Conservation (phyloP, 805 yeast species). For the Teunomyces cretensis region DNA sequence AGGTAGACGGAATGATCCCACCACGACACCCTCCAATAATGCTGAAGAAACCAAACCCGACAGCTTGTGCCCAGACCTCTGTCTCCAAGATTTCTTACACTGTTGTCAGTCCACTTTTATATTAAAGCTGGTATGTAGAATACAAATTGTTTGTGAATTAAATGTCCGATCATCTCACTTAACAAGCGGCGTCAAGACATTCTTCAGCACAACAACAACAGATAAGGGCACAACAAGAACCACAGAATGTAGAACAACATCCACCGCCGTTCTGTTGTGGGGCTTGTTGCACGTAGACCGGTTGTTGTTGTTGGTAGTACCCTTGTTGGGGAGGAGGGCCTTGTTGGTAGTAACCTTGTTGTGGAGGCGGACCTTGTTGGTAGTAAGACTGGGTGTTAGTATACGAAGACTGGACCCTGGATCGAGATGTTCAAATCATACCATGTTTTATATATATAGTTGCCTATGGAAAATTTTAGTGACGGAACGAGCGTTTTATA, state of each 20-base stretch:
- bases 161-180: neutral
- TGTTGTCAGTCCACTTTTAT: neutral
- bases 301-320: constrained; percentile 31
- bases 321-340: constrained; percentile 27
- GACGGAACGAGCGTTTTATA: constrained; percentile 3
- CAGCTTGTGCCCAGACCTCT: too few relatives aligned
- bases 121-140: neutral
- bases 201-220: constrained; percentile 19
- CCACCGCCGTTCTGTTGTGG: constrained; percentile 21
- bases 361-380: constrained; percentile 19
- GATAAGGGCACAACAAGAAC: constrained; percentile 16
- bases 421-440: neutral
- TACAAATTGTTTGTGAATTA: neutral
- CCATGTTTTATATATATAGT: neutral
- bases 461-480: neutral
- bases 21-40: too few relatives aligned
- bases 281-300: constrained; percentile 31
- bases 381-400: constrained; percentile 12
- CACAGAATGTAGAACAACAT: constrained; percentile 21
- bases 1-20: too few relatives aligned
- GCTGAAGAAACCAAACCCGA: too few relatives aligned
- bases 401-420: neutral
- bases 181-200: constrained; percentile 12
- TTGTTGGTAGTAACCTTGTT: constrained; percentile 23
- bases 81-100: too few relatives aligned